Conservation (phyloP, 176 grass and related monocot genomes). For the Avena insularis region DNA sequence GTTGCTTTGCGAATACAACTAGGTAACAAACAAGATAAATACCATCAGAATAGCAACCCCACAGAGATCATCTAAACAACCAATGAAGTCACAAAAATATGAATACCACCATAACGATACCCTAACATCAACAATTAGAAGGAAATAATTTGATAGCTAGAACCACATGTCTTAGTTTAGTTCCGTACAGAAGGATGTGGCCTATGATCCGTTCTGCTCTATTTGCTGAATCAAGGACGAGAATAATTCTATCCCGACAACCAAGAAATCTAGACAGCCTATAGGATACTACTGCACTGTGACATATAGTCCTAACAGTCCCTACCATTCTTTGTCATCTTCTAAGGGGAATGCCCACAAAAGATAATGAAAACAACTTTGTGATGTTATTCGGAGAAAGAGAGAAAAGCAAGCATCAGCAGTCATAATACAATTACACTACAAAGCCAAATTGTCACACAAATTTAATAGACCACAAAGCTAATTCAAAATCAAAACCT, state of each 20-base stretch:
- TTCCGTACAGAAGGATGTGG: neutral
- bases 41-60: neutral
- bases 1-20: neutral
- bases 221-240: neutral
- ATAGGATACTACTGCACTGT: neutral
- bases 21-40: slow-evolving; percentile 24
- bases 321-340: slow-evolving; percentile 3
- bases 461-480: neutral
- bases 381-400: neutral
- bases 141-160: neutral
- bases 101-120: neutral
- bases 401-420: neutral
- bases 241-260: neutral
- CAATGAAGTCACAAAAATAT: neutral
- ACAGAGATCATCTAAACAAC: slow-evolving; percentile 8
- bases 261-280: neutral
- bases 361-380: slow-evolving; percentile 3
- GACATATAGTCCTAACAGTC: neutral
- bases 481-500: neutral
- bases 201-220: neutral
- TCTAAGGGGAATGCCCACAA: neutral
- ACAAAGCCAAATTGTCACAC: neutral
- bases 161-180: neutral
- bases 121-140: neutral
- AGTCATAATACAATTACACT: neutral